Percentiles rank a stretch among this genome's conserved stretches.
Evolutionary conservation across 805 yeast genomes (phyloP).

Genomic region (Zygoascus bituminiphila): DNA sequence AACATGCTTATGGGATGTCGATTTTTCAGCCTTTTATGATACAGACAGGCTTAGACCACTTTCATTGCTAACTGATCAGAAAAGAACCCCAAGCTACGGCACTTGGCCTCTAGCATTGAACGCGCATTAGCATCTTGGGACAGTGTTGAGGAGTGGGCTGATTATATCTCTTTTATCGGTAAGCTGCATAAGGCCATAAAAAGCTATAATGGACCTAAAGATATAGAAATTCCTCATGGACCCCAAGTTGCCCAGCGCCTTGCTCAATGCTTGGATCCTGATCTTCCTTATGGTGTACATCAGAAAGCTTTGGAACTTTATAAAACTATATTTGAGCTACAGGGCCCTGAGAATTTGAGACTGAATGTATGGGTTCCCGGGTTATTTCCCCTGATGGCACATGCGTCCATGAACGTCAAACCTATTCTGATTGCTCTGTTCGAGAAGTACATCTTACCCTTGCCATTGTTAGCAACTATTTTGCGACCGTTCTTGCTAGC

Average conservation of each 20-base stretch:
- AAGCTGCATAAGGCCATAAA: conserved; percentile 67
- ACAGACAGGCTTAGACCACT: too few relatives aligned
- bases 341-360: conserved; percentile 49
- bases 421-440: conserved; percentile 64
- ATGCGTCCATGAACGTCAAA: conserved; percentile 82
- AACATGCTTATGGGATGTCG: too few relatives aligned
- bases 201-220: conserved; percentile 29
- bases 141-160: conserved; percentile 93
- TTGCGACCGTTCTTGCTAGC: conserved; percentile 66
- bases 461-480: conserved; percentile 49
- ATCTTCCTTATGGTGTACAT: conserved; percentile 92
- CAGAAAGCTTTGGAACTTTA: conserved; percentile 78
- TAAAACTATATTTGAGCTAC: conserved; percentile 53
- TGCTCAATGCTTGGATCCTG: conserved; percentile 71
- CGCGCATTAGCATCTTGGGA: conserved; percentile 70
- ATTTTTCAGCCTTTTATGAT: too few relatives aligned
- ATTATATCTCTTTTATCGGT: conserved; percentile 82
- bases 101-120: conserved; percentile 59
- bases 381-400: conserved; percentile 77
- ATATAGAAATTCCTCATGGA: conserved; percentile 47
- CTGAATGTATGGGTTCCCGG: conserved; percentile 88
- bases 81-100: conserved; percentile 53
- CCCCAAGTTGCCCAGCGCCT: conserved; percentile 60
- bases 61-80: not conserved
- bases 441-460: conserved; percentile 42